Percentiles rank a stretch among this genome's conserved stretches.
Evolutionary conservation across 2,329 filamentous ascomycete genomes (phyloP).

Genomic region (Sarocladiaceae sp.): DNA sequence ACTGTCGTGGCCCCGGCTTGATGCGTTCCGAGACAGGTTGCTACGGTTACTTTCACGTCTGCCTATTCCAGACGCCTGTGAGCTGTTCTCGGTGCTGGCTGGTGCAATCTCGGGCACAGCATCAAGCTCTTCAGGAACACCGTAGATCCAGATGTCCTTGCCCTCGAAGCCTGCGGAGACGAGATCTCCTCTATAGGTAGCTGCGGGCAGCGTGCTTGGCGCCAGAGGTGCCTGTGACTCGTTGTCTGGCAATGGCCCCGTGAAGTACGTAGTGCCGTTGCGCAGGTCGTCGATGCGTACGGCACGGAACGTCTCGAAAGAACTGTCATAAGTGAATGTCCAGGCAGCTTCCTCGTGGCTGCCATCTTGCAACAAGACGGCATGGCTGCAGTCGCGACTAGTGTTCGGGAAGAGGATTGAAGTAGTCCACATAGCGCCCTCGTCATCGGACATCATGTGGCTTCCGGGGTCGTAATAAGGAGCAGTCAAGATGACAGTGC

Average conservation of each 20-base stretch:
- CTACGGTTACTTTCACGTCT: conserved; percentile 25
- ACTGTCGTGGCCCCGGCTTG: conserved; percentile 23
- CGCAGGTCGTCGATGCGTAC: conserved; percentile 71
- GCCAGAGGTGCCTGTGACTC: conserved; percentile 53
- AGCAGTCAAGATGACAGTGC: conserved; percentile 72
- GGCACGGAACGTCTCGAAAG: conserved; percentile 73
- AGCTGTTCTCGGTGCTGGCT: conserved; percentile 17
- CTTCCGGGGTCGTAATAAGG: conserved; percentile 74
- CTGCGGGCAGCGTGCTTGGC: conserved; percentile 65
- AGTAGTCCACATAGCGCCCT: conserved; percentile 78
- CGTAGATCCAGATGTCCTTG: conserved; percentile 74
- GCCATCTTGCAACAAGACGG: conserved; percentile 62
- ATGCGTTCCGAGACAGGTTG: conserved; percentile 24
- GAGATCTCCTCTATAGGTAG: conserved; percentile 66
- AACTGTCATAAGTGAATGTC: conserved; percentile 74
- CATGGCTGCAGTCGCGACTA: conserved; percentile 75
- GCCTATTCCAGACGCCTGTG: conserved; percentile 19
- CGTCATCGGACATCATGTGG: conserved; percentile 59
- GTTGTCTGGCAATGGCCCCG: conserved; percentile 57
- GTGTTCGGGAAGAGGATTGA: conserved; percentile 81
- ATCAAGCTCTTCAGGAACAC: conserved; percentile 69
- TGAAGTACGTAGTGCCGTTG: conserved; percentile 76
- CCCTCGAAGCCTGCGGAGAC: conserved; percentile 70
- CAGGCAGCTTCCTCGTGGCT: conserved; percentile 63
- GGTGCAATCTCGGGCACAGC: conserved; percentile 44